phyloP scores from a whole-genome alignment of 257 asterid genomes.

The Ajuga chamaepitys region DNA sequence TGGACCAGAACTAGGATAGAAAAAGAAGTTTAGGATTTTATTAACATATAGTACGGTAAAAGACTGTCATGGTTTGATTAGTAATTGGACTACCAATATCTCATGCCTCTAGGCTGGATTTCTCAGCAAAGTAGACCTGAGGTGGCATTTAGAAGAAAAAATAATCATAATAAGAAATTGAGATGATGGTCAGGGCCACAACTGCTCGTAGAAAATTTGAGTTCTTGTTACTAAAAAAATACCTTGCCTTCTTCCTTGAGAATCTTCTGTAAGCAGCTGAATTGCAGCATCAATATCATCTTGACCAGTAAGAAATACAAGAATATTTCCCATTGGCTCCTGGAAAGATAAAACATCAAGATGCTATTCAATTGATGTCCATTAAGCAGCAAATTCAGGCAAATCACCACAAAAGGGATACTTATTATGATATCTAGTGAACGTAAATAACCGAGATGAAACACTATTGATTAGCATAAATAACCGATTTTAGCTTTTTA shows the following conservation, averaged over 20 bases:
- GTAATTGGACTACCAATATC: too few species aligned
- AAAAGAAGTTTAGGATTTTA: too few species aligned
- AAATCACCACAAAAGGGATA: neutral
- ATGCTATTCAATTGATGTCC: neutral
- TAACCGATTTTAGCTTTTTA: too few species aligned
- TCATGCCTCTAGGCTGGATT: too few species aligned
- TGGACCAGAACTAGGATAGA: too few species aligned
- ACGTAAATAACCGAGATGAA: neutral
- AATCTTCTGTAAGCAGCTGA: slow-evolving; percentile 80
- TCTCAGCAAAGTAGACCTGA: too few species aligned
- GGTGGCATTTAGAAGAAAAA: too few species aligned
- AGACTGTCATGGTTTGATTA: too few species aligned
- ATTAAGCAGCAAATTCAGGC: neutral
- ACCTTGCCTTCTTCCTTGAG: slow-evolving; percentile 60
- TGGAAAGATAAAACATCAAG: slow-evolving; percentile 23
- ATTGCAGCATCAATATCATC: slow-evolving; percentile 94
- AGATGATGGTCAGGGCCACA: neutral
- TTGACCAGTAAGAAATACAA: slow-evolving; percentile 93
- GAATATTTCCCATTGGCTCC: slow-evolving; percentile 89
- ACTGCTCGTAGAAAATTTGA: slow-evolving; percentile 3
- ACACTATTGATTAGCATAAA: neutral
- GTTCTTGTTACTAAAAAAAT: neutral
- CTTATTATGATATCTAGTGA: neutral
- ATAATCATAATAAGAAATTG: neutral
- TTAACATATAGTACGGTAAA: too few species aligned